Evolutionary conservation across 495 filamentous ascomycete species (phyloP), one percentile per base, ranked within the genome.

Genomic region (Aspergillus nanangensis): DNA sequence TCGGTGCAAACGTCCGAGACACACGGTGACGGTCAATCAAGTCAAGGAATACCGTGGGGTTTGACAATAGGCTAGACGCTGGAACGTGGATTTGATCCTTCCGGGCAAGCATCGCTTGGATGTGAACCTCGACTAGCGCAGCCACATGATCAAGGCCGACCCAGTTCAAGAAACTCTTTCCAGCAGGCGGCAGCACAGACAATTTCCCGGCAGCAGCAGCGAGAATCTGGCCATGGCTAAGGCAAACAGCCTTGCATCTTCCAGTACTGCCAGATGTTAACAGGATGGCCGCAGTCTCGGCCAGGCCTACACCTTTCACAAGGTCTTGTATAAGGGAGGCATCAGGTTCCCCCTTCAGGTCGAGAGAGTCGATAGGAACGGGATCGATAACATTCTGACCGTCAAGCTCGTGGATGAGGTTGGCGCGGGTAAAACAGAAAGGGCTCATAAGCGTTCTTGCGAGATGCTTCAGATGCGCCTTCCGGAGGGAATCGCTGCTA

Each of bases 241-340:
- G 53, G 3, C 15, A 41, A 1, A 81, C 78, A 1, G 76, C 78
- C 53, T 84, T 82, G 13, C 76, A 52, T 33, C 71, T 62, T 4
- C 78, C 77, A 8, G 72, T 78, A 52, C 67, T 76, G 1, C 80
- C 80, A 0, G 78, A 84, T 4, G 79, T 84, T 3, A 83, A 57
- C 72, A 81, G 75, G 3, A 80, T 53, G 2, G 66, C 58, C 0
- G 65, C 65, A 5, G 29, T 43, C 23, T 52, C 51, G 31, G 21
- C 21, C 8, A 15, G 4, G 22, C 22, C n/a, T n/a, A n/a, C n/a
- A n/a, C n/a, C n/a, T n/a, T n/a, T n/a, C n/a, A n/a, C n/a, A n/a
- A n/a, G n/a, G n/a, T n/a, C n/a, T n/a, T n/a, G n/a, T n/a, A n/a
- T n/a, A n/a, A n/a, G n/a, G n/a, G n/a, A n/a, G n/a, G n/a, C n/a